Conservation (phyloP, 2,329 filamentous ascomycete species). For the Epichloe sibirici region DNA sequence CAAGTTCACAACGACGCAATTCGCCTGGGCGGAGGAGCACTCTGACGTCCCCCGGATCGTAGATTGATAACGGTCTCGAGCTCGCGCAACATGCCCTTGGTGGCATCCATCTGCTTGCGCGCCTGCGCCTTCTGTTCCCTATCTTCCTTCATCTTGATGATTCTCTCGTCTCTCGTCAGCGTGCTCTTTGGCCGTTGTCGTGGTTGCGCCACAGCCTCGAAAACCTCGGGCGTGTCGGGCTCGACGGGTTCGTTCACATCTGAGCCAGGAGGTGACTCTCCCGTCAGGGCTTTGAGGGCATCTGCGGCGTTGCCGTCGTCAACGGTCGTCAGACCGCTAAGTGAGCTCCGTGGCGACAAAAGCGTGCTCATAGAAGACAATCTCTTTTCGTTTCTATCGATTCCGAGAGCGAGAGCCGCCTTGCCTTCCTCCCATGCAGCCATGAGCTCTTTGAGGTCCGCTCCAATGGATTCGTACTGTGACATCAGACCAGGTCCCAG, state of each 20-base stretch:
- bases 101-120: slow-evolving; percentile 67
- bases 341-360: slow-evolving; percentile 46
- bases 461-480: slow-evolving; percentile 90
- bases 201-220: slow-evolving; percentile 74
- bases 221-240: slow-evolving; percentile 64
- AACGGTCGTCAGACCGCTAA: slow-evolving; percentile 56
- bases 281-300: slow-evolving; percentile 68
- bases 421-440: slow-evolving; percentile 82
- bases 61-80: slow-evolving; percentile 75
- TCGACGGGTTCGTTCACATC: slow-evolving; percentile 44
- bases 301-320: slow-evolving; percentile 39
- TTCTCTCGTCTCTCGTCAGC: slow-evolving; percentile 75
- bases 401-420: slow-evolving; percentile 66
- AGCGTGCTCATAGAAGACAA: slow-evolving; percentile 49
- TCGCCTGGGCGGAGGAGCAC: slow-evolving; percentile 16
- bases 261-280: slow-evolving; percentile 46
- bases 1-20: slow-evolving; percentile 30
- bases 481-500: slow-evolving; percentile 67
- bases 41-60: slow-evolving; percentile 28
- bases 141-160: slow-evolving; percentile 80
- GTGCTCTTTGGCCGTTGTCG: slow-evolving; percentile 47
- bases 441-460: slow-evolving; percentile 69
- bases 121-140: slow-evolving; percentile 59
- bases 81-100: slow-evolving; percentile 81
- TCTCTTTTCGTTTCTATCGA: slow-evolving; percentile 67